Percentiles rank a stretch among this genome's conserved stretches.
Conservation (phyloP, 2,329 filamentous ascomycete genomes). For the Lanzia echinophila region DNA sequence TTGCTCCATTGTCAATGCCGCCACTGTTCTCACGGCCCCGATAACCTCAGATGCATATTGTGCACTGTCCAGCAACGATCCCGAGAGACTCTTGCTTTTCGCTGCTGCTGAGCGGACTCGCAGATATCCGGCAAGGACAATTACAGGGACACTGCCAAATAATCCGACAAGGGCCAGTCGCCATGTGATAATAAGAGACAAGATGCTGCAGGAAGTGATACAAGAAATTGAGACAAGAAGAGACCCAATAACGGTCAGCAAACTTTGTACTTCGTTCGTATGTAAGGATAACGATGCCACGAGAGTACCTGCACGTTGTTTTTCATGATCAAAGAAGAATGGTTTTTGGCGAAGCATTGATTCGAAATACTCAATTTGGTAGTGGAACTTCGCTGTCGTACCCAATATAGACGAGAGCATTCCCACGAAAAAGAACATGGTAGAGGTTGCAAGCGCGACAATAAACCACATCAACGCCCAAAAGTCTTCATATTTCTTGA, state of each 20-base stretch:
- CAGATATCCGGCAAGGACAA: constrained; percentile 29
- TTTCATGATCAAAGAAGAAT: no score
- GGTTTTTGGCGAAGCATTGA: no score
- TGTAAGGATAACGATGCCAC: constrained; percentile 23
- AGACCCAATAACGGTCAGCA: background rate
- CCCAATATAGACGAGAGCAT: background rate
- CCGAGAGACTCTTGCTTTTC: background rate
- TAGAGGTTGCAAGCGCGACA: background rate
- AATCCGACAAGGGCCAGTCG: constrained; percentile 44
- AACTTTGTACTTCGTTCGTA: constrained; percentile 25
- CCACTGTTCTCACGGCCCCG: background rate
- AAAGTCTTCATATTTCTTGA: constrained; percentile 18
- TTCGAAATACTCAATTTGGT: constrained; percentile 1
- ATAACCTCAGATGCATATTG: background rate
- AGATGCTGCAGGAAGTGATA: background rate
- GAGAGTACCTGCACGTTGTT: no score
- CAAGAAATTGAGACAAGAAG: constrained; percentile 1
- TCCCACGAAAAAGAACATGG: constrained; percentile 36
- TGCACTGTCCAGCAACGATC: background rate
- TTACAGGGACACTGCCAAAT: constrained; percentile 39
- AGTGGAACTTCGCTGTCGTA: background rate
- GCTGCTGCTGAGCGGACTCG: background rate
- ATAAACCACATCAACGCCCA: constrained; percentile 7
- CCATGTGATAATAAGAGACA: constrained; percentile 41
- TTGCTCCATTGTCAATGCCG: background rate